Conservation (phyloP, 2,329 filamentous ascomycete genomes). For the Phyllosticta citrichinensis region DNA sequence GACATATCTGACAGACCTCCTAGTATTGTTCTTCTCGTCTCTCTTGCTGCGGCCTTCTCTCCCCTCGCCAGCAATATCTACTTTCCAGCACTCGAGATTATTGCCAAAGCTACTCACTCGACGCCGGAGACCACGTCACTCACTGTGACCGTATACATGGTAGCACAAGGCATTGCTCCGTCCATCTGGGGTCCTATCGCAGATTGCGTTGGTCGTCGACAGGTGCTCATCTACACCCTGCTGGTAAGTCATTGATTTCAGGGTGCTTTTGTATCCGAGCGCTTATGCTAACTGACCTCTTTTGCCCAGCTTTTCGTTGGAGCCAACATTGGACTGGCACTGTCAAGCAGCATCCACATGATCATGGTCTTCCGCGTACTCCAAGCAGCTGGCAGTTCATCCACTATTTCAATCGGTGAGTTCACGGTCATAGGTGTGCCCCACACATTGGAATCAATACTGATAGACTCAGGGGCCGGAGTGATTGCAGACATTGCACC, state of each 20-base stretch:
- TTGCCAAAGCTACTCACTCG: background rate
- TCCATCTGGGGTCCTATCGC: constrained; percentile 23
- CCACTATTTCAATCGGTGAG: constrained; percentile 34
- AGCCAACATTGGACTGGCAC: constrained; percentile 3
- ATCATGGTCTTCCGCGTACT: constrained; percentile 6
- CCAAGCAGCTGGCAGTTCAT: constrained; percentile 35
- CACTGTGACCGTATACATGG: constrained; percentile 11
- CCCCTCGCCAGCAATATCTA: constrained; percentile 5
- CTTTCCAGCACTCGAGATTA: constrained; percentile 2
- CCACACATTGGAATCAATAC: background rate
- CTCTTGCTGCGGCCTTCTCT: constrained; percentile 4
- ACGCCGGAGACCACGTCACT: background rate
- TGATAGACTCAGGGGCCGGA: background rate
- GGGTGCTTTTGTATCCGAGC: too few species aligned
- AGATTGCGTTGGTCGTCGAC: constrained; percentile 2
- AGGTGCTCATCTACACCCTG: constrained; percentile 2
- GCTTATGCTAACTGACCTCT: background rate
- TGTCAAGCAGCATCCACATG: constrained; percentile 1
- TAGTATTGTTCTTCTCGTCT: constrained; percentile 1
- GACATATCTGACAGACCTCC: background rate
- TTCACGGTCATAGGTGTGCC: constrained; percentile 18
- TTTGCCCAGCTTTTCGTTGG: background rate
- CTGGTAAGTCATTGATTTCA: background rate
- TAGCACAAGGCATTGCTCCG: constrained; percentile 36
- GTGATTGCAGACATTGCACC: constrained; percentile 7